These are phyloP conservation scores for Pythium brachiatum DNA, from an alignment of 352 stramenopile species.

Conservation along the genomic window DNA sequence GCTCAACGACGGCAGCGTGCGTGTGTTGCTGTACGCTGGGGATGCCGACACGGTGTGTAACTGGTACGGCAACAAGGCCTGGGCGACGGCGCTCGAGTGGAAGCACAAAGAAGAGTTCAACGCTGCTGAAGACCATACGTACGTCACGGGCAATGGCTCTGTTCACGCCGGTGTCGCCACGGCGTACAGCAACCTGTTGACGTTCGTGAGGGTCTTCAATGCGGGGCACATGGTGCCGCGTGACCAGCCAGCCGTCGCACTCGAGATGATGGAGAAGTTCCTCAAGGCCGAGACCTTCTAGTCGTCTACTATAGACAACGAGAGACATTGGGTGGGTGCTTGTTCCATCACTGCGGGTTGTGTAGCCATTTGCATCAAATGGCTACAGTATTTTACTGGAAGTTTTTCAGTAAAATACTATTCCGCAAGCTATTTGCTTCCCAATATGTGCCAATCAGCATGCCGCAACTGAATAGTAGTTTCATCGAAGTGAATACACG, in stretches of 20 bases:
- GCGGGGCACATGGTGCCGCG: constrained; percentile 54
- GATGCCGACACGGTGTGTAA: constrained; percentile 95
- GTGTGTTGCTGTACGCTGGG: constrained; percentile 91
- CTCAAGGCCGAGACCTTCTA: constrained; percentile 33
- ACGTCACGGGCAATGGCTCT: constrained; percentile 2
- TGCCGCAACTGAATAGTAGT: too few relatives aligned
- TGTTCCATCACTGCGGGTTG: too few relatives aligned
- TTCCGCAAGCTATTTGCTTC: too few relatives aligned
- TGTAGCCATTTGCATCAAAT: too few relatives aligned
- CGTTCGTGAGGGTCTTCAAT: constrained; percentile 46
- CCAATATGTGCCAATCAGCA: too few relatives aligned
- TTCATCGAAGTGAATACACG: too few relatives aligned
- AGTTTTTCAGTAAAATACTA: too few relatives aligned
- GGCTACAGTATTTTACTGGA: too few relatives aligned
- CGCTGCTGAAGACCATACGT: constrained; percentile 17
- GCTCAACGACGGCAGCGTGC: constrained; percentile 40
- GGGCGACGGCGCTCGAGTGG: constrained; percentile 88
- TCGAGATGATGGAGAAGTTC: constrained; percentile 59
- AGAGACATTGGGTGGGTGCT: too few relatives aligned
- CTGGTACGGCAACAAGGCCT: constrained; percentile 91
- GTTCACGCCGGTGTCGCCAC: constrained; percentile 20
- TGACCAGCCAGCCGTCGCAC: constrained; percentile 44
- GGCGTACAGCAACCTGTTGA: constrained; percentile 22
- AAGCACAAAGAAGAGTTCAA: constrained; percentile 75
- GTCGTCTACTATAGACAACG: constrained; percentile 3